phyloP scores from a whole-genome alignment of 495 filamentous ascomycete species.

The Usnea hakonensis region DNA sequence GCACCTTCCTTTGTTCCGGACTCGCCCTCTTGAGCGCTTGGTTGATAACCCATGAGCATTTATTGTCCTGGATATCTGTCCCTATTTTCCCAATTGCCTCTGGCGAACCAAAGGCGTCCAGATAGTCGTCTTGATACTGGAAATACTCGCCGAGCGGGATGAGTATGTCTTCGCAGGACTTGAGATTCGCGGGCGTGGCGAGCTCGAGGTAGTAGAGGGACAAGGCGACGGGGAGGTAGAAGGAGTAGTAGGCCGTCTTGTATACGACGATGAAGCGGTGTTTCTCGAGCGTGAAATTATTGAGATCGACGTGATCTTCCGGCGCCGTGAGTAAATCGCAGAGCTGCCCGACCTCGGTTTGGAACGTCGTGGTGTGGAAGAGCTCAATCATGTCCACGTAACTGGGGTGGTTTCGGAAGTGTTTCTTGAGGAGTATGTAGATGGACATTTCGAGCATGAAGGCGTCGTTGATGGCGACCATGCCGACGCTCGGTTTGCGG shows the following conservation, averaged over 20 bases:
- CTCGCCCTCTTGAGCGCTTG: conserved; percentile 72
- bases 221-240: conserved; percentile 95
- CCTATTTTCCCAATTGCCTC: conserved; percentile 93
- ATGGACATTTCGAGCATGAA: conserved; percentile 92
- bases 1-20: conserved; percentile 71
- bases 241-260: conserved; percentile 98
- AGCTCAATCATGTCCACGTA: conserved; percentile 90
- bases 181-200: conserved; percentile 76
- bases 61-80: conserved; percentile 98
- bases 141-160: conserved; percentile 99
- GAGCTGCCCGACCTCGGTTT: conserved; percentile 90
- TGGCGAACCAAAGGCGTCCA: conserved; percentile 92
- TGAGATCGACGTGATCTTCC: conserved; percentile 77
- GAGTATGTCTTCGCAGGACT: conserved; percentile 79
- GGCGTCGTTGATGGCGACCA: conserved; percentile 95
- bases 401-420: conserved; percentile 74
- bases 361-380: conserved; percentile 87
- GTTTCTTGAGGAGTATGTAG: conserved; percentile 84
- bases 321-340: conserved; percentile 94
- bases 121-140: conserved; percentile 97
- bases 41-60: conserved; percentile 97
- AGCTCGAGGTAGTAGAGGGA: conserved; percentile 73
- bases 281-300: conserved; percentile 91
- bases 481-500: conserved; percentile 72
- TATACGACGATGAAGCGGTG: conserved; percentile 98